Conservation (phyloP, 805 yeast genomes). For the Ogataea henricii region DNA sequence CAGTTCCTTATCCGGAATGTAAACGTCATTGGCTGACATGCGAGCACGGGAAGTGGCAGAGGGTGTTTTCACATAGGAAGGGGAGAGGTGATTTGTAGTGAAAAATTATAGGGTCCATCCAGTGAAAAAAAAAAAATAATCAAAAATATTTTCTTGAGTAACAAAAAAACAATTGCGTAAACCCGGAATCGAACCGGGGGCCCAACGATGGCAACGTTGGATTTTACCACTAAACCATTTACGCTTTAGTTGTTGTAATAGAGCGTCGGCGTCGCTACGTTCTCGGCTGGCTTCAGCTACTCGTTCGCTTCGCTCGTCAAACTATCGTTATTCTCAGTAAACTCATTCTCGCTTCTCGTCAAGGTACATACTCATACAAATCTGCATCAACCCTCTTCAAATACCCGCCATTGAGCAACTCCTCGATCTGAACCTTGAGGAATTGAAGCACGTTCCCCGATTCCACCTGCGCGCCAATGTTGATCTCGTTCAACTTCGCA, state of each 20-base stretch:
- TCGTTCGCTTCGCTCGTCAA: not conserved
- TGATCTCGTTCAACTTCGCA: slow-evolving; percentile 7
- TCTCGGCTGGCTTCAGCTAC: no score
- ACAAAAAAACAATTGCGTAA: slow-evolving; percentile 20
- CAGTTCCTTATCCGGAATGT: slow-evolving; percentile 3
- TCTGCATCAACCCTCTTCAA: slow-evolving; percentile 26
- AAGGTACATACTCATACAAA: slow-evolving; percentile 21
- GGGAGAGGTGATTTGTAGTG: no score
- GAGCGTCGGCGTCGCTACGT: no score
- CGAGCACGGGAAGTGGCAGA: no score
- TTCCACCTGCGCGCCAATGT: not conserved
- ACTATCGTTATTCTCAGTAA: no score
- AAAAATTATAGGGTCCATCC: not conserved
- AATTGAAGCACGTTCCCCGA: slow-evolving; percentile 11
- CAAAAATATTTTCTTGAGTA: not conserved
- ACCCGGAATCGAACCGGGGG: slow-evolving; percentile 33
- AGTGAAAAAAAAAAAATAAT: slow-evolving; percentile 5
- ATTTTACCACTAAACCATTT: slow-evolving; percentile 31
- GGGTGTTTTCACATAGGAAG: no score
- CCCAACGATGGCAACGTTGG: slow-evolving; percentile 31
- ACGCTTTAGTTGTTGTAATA: slow-evolving; percentile 9
- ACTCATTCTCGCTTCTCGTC: no score
- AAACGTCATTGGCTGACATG: slow-evolving; percentile 1
- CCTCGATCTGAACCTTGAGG: slow-evolving; percentile 37
- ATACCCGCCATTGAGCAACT: slow-evolving; percentile 39